Percentiles rank a stretch among this genome's conserved stretches.
Conservation (phyloP, 345 rosid species). For the Populus deltoides region DNA sequence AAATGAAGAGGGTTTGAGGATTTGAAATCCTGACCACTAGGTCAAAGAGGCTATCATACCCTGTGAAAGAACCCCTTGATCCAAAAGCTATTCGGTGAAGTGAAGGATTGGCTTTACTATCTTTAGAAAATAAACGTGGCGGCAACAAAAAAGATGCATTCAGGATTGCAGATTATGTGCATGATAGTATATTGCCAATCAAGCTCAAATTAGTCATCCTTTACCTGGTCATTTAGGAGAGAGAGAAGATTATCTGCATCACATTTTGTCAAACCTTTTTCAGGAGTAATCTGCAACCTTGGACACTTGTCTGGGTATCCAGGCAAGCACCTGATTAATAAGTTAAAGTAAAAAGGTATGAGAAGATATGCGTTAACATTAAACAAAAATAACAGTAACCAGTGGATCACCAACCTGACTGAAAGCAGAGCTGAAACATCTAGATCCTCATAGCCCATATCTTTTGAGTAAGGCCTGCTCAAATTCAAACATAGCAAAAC, state of each 20-base stretch:
- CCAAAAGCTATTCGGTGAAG: not conserved
- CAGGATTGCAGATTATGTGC: not conserved
- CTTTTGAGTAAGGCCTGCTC: slow-evolving; percentile 90
- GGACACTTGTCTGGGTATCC: slow-evolving; percentile 97
- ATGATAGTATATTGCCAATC: not conserved
- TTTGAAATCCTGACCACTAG: not conserved
- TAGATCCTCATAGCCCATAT: slow-evolving; percentile 80
- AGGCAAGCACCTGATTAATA: slow-evolving; percentile 70
- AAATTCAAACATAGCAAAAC: slow-evolving; percentile 26
- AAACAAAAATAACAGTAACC: not conserved
- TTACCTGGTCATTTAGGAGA: slow-evolving; percentile 84
- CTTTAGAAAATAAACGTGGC: not conserved
- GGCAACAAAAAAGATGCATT: slow-evolving; percentile 8
- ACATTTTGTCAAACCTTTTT: slow-evolving; percentile 63
- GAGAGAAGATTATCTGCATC: slow-evolving; percentile 74
- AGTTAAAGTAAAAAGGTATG: not conserved
- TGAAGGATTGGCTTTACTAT: not conserved
- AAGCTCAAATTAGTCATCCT: slow-evolving; percentile 10
- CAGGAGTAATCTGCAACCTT: slow-evolving; percentile 74
- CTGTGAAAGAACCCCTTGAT: not conserved
- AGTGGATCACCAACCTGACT: slow-evolving; percentile 52
- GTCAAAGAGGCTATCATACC: not conserved
- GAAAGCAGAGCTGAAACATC: slow-evolving; percentile 76
- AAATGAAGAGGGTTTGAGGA: not conserved
- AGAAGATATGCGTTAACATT: not conserved